These are phyloP conservation scores for Globisporangium nunn DNA, from an alignment of 352 stramenopile genomes.

Conservation along the genomic window DNA sequence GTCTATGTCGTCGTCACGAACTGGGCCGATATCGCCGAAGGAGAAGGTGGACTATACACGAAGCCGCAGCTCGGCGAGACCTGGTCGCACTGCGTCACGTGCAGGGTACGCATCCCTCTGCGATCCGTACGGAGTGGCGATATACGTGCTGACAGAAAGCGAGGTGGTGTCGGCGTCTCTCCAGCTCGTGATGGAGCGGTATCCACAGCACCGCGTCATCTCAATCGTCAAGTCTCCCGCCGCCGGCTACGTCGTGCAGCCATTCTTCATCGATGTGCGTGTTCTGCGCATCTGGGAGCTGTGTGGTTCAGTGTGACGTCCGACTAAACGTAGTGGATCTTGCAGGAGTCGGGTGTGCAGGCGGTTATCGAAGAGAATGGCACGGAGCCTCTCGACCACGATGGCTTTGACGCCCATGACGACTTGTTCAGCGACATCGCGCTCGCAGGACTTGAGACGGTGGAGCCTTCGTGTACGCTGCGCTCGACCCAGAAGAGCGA, in stretches of 20 bases:
- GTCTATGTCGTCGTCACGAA: conserved; percentile 68
- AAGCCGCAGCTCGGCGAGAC: conserved; percentile 53
- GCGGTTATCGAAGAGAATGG: conserved; percentile 14
- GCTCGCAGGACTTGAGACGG: conserved; percentile 26
- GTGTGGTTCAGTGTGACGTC: not conserved
- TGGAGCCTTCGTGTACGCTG: conserved; percentile 39
- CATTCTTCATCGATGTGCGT: conserved; percentile 51
- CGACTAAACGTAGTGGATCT: not conserved
- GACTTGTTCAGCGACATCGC: conserved; percentile 45
- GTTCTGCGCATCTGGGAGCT: not conserved
- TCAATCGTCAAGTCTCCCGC: conserved; percentile 59
- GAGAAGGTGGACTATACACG: conserved; percentile 44
- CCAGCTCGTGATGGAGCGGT: conserved; percentile 61
- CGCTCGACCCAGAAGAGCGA: conserved; percentile 56
- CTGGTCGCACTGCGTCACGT: conserved; percentile 69
- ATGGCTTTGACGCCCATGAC: conserved; percentile 41
- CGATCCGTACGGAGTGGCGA: not conserved
- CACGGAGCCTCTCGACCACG: conserved; percentile 7
- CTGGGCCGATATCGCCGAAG: conserved; percentile 34
- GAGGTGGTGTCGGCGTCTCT: not conserved
- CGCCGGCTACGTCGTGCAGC: conserved; percentile 49
- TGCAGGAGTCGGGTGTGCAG: conserved; percentile 37
- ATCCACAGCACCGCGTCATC: conserved; percentile 38
- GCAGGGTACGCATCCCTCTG: conserved; percentile 21
- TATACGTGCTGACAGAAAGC: conserved; percentile 2